Percentiles rank a stretch among this genome's conserved stretches.
Evolutionary conservation across 345 rosid species (phyloP).

Genomic region (Populus alba): DNA sequence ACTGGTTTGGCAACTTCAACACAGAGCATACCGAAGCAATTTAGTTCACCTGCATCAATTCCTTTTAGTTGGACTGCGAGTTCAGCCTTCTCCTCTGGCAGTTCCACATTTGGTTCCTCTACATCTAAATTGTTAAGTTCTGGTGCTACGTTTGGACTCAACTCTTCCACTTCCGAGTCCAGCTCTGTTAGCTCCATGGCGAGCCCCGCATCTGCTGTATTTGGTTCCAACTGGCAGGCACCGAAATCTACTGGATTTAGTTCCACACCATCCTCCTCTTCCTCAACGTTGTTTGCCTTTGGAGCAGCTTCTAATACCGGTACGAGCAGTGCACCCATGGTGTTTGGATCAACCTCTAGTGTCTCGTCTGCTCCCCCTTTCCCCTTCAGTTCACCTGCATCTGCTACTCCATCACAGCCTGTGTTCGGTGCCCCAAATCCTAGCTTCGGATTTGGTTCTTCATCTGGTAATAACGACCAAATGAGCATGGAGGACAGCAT

Average conservation of each 20-base stretch:
- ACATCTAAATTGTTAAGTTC: constrained; percentile 42
- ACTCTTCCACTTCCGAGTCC: constrained; percentile 32
- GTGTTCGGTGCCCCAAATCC: constrained; percentile 48
- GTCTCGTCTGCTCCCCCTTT: constrained; percentile 46
- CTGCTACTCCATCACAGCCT: constrained; percentile 44
- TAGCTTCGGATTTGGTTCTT: constrained; percentile 44
- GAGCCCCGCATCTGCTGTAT: constrained; percentile 32
- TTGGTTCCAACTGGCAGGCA: constrained; percentile 62
- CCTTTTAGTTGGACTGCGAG: constrained; percentile 23
- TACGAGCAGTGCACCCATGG: constrained; percentile 27
- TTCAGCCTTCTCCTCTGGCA: constrained; percentile 40
- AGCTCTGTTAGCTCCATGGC: constrained; percentile 44
- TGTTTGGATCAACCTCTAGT: constrained; percentile 51
- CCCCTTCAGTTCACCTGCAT: constrained; percentile 47
- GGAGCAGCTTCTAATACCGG: constrained; percentile 47
- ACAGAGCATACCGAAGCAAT: constrained; percentile 49
- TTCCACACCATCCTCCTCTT: constrained; percentile 41
- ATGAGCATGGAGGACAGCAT: constrained; percentile 91
- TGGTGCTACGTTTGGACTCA: constrained; percentile 44
- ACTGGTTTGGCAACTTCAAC: constrained; percentile 43
- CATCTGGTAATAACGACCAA: constrained; percentile 61
- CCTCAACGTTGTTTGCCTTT: constrained; percentile 44
- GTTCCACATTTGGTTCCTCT: constrained; percentile 51
- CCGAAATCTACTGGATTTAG: constrained; percentile 42
- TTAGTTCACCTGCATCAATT: constrained; percentile 44